Base-by-base conservation (phyloP, 306 rosid genomes). In the Cyclanthera cordifolia region DNA sequence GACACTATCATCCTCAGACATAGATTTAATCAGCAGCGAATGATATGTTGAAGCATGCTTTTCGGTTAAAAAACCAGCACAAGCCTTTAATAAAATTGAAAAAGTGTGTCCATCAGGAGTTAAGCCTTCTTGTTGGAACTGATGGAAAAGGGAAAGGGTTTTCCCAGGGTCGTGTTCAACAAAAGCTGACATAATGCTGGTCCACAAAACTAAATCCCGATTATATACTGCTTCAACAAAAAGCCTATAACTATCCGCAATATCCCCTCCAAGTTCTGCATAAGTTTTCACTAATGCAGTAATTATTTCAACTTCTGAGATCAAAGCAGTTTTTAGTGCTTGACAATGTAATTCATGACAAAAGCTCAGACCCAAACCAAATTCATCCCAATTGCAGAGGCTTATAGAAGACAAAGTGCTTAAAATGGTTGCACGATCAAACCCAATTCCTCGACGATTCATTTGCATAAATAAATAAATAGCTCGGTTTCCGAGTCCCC, bases 151-250 rank as follows among this genome's bases (percentile, higher is more conserved):
- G 77, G 67, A 79, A 50, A 92, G 67, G 25, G 95, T 86, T 54
- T 81, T 79, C 74, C 82, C 90, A 34, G 97, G 97, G 72, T 92
- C 82, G 48, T 57, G 79, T 52, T 87, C 88, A 45, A 95, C 82
- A 57, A 82, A 81, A 53, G 83, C 86, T 8, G 85, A 74, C 51
- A 92, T 89, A 48, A 92, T 82, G 67, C 87, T 84, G 59, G 97
- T 89, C 97, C 97, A 92, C 3, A 86, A 85, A 75, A 92, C 83
- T 75, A 87, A 80, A 77, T 92, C 97, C 67, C 71, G 78, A 61
- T 61, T 24, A 69, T 68, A 74, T 71, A 77, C 84, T 19, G 83
- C 83, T 72, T 89, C 96, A 9, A 57, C 69, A 85, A 92, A 92
- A 48, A 92, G 81, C 69, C 64, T 81, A 75, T 82, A 87, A 82